Evolutionary conservation across 306 rosid species (phyloP), one percentile per base, ranked within the genome.

Genomic region (Echinosophora koreensis): DNA sequence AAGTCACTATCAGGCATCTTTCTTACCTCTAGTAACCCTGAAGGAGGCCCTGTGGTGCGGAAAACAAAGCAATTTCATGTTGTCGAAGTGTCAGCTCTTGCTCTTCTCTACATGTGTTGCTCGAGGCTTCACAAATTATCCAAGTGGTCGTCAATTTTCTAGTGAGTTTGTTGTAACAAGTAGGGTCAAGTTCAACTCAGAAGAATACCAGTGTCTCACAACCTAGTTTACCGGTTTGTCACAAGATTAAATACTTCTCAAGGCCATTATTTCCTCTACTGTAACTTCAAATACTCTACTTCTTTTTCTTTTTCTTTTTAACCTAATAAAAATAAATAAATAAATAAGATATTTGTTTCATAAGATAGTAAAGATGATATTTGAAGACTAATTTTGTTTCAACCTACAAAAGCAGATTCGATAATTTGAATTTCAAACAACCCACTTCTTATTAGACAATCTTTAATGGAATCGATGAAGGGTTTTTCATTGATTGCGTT

Each of bases 121-220:
- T 3, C 71, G 94, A 80, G 91, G 90, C 64, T 83, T 86, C 60
- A 87, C 94, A n/a, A 10, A 63, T 66, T 89, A 80, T 52, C 82
- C 86, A 52, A 78, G 55, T 52, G 83, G 85, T n/a, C 91, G 87
- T 73, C 71, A 54, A 14, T 80, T 76, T 64, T 32, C 63, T 3
- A 74, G 69, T 38, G 90, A 87, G 71, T 82, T 85, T 69, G 63
- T 56, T 8, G 12, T 84, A 57, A 77, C 56, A 0, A 34, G 0
- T 14, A 72, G 58, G 85, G 74, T 51, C 71, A 77, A 27, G 66
- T 62, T 15, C 81, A 78, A 27, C 66, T 87, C 0, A 90, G 92
- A 80, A 88, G 85, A 66, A 12, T 82, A 10, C 82, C 90, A 3
- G 37, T 86, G 0, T 46, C 73, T 4, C 4, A 81, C 4, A 74